phyloP scores from a whole-genome alignment of 768 basidiomycete genomes.

The Lanmaoa rubissima region DNA sequence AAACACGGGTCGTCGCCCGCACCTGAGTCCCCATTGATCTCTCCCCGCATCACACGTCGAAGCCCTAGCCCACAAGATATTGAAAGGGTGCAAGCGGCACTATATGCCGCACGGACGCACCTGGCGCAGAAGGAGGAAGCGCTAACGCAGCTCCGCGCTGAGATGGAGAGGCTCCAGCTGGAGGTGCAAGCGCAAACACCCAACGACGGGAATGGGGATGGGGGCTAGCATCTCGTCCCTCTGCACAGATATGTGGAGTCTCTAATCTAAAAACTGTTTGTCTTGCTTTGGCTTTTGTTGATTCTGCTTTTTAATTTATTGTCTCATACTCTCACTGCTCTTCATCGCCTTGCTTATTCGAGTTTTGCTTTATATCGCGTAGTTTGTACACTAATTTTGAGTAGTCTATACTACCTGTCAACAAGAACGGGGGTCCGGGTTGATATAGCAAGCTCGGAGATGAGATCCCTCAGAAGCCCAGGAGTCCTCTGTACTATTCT shows the following conservation, averaged over 20 bases:
- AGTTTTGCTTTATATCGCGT: not conserved
- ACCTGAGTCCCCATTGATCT: not conserved
- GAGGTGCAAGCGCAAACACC: conserved; percentile 3
- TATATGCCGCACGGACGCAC: conserved; percentile 21
- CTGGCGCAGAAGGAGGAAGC: conserved; percentile 24
- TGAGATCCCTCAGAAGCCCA: not conserved
- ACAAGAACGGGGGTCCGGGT: not conserved
- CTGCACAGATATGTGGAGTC: not conserved
- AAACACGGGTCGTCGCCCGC: conserved; percentile 17
- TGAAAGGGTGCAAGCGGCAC: conserved; percentile 18
- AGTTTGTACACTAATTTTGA: not conserved
- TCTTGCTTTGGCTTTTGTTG: conserved; percentile 1
- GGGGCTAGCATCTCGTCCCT: not conserved
- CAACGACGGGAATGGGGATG: not conserved
- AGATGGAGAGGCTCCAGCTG: conserved; percentile 22
- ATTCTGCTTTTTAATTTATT: not conserved
- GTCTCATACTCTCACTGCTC: not conserved
- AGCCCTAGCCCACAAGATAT: conserved; percentile 18
- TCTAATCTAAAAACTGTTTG: not conserved
- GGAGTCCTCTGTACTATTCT: not conserved
- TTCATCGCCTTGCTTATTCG: not conserved
- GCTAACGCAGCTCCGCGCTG: conserved; percentile 18
- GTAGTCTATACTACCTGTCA: not conserved
- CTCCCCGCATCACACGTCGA: not conserved
- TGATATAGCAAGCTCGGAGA: not conserved